Percentiles rank a stretch among this genome's conserved stretches.
phyloP scores from a whole-genome alignment of 371 early-diverging fungal species.

The Saksenaea vasiformis region DNA sequence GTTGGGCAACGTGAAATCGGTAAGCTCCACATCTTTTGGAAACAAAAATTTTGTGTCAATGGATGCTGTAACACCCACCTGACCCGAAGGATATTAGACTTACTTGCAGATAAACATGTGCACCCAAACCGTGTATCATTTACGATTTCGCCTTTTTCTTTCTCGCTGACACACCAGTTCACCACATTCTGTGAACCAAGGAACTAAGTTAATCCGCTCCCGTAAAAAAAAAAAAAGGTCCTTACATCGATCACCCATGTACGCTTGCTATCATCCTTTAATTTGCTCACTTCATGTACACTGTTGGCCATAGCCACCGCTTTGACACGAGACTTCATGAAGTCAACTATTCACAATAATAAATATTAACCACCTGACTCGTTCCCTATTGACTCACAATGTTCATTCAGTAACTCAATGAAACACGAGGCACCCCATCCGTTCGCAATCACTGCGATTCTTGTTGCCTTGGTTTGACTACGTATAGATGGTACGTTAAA shows the following conservation, averaged over 20 bases:
- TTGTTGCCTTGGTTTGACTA: slow-evolving; percentile 30
- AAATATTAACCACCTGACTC: background rate
- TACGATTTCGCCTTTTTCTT: slow-evolving; percentile 25
- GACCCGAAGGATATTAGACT: background rate
- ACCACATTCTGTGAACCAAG: background rate
- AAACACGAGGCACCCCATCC: slow-evolving; percentile 47
- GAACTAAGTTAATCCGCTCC: background rate
- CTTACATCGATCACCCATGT: slow-evolving; percentile 40
- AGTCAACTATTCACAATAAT: slow-evolving; percentile 26
- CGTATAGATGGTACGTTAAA: background rate
- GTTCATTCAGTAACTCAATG: slow-evolving; percentile 31
- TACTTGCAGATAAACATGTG: slow-evolving; percentile 37
- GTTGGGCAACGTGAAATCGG: slow-evolving; percentile 37
- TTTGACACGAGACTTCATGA: slow-evolving; percentile 29
- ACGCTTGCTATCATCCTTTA: slow-evolving; percentile 29
- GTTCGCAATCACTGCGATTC: slow-evolving; percentile 31
- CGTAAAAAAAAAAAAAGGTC: background rate
- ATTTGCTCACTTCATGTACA: slow-evolving; percentile 30
- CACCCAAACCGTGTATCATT: slow-evolving; percentile 40
- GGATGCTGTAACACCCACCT: background rate
- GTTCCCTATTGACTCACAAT: slow-evolving; percentile 25
- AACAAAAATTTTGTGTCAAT: background rate
- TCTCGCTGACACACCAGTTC: background rate
- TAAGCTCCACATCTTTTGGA: slow-evolving; percentile 29
- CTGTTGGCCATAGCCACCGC: slow-evolving; percentile 38